Percentiles rank a stretch among this genome's conserved stretches.
Conservation (phyloP, 2,329 filamentous ascomycete genomes). For the Exophiala oligosperma region DNA sequence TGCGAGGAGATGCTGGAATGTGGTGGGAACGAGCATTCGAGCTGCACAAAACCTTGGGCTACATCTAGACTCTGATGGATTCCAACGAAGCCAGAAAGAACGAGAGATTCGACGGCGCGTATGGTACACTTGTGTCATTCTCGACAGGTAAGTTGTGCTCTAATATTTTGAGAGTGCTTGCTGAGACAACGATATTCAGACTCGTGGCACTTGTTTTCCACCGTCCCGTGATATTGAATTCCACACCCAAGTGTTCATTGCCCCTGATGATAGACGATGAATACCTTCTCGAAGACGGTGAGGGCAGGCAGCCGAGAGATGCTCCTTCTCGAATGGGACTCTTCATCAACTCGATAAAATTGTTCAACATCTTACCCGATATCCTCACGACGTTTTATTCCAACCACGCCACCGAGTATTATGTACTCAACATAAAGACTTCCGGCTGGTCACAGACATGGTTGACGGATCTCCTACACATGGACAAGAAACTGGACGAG, state of each 20-base stretch:
- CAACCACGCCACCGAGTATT: background rate
- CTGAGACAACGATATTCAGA: too few relatives aligned
- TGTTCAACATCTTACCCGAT: conserved; percentile 39
- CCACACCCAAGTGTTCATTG: background rate
- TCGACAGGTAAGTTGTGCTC: too few relatives aligned
- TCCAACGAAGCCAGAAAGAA: conserved; percentile 10
- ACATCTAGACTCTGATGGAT: conserved; percentile 35
- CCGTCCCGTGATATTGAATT: background rate
- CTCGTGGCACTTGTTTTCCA: background rate
- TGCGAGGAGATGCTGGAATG: conserved; percentile 52
- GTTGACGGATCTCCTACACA: too few relatives aligned
- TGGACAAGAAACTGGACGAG: too few relatives aligned
- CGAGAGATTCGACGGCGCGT: conserved; percentile 29
- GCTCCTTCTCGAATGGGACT: conserved; percentile 35
- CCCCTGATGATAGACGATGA: conserved; percentile 7
- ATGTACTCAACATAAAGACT: background rate
- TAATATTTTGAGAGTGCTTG: conserved; percentile 29
- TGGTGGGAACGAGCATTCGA: conserved; percentile 47
- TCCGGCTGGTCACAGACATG: too few relatives aligned
- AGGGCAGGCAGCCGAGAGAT: conserved; percentile 22
- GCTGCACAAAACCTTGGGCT: conserved; percentile 50
- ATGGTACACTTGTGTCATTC: conserved; percentile 37
- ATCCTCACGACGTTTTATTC: conserved; percentile 29
- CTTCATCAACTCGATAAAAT: conserved; percentile 35
- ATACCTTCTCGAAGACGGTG: conserved; percentile 29